phyloP scores from a whole-genome alignment of 805 yeast species.

The Monosporozyma aerobia region DNA sequence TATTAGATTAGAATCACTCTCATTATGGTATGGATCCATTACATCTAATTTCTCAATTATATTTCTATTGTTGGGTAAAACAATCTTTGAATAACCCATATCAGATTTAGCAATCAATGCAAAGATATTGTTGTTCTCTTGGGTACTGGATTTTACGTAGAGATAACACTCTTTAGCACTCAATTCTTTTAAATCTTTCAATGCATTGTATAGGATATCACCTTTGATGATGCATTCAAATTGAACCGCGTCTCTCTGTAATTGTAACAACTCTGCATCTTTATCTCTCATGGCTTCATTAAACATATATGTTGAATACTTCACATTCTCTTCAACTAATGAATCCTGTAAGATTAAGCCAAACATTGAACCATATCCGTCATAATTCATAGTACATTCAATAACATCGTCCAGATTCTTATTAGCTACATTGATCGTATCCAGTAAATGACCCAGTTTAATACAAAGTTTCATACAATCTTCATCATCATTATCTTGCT shows the following conservation, averaged over 20 bases:
- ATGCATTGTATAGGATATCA: constrained; percentile 41
- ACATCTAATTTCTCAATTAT: constrained; percentile 51
- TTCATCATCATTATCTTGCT: constrained; percentile 9
- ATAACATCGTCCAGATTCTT: constrained; percentile 27
- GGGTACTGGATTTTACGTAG: constrained; percentile 31
- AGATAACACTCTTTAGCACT: constrained; percentile 43
- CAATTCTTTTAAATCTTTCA: constrained; percentile 49
- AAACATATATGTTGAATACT: constrained; percentile 39
- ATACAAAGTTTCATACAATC: constrained; percentile 31
- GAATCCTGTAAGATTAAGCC: constrained; percentile 46
- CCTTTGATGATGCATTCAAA: constrained; percentile 48
- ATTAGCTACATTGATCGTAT: constrained; percentile 40
- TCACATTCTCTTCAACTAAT: constrained; percentile 47
- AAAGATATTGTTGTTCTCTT: constrained; percentile 20
- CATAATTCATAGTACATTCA: constrained; percentile 43
- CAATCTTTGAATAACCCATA: constrained; percentile 61
- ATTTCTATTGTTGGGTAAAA: constrained; percentile 53
- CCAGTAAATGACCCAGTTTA: constrained; percentile 40
- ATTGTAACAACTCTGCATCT: constrained; percentile 32
- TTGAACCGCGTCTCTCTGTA: constrained; percentile 36
- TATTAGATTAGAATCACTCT: not conserved
- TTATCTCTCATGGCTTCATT: constrained; percentile 17
- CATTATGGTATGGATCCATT: constrained; percentile 2
- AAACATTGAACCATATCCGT: constrained; percentile 45
- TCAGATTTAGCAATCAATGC: constrained; percentile 59